A percentile compares a stretch with the other conserved stretches of the same genome.
Conservation (phyloP, 73 alveolate genomes). For the Paramecium octaurelia region DNA sequence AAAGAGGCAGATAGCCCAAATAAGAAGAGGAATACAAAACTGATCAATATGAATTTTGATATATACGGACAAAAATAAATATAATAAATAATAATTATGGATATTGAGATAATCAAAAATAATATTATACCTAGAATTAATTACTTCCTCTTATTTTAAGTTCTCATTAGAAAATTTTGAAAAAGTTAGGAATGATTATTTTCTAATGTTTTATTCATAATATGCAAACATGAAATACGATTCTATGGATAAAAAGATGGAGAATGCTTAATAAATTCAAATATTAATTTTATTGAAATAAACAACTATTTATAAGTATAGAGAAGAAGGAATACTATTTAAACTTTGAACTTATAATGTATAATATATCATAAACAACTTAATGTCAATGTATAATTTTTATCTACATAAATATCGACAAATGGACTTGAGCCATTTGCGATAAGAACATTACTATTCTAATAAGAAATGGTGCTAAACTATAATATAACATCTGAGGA, state of each 20-base stretch:
- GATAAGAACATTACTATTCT: not conserved
- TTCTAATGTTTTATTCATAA: no score
- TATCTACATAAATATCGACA: conserved; percentile 1
- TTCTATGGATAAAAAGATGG: no score
- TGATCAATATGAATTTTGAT: not conserved
- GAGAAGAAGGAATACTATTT: not conserved
- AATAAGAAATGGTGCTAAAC: not conserved
- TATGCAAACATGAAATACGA: no score
- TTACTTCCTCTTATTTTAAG: not conserved
- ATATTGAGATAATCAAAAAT: not conserved
- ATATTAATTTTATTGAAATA: not conserved
- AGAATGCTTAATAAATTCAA: no score
- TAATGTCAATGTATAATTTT: conserved; percentile 25
- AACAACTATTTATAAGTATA: not conserved
- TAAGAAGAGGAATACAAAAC: not conserved
- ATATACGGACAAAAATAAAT: not conserved
- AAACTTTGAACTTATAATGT: not conserved
- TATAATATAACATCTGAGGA: not conserved
- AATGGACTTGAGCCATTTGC: conserved; percentile 41
- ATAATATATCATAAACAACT: not conserved
- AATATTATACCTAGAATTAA: not conserved
- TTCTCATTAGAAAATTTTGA: not conserved
- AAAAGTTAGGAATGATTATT: no score
- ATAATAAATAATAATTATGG: conserved; percentile 9
- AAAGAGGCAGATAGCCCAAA: not conserved